phyloP scores from a whole-genome alignment of 129 eudicot genomes.

The Mikania micrantha region DNA sequence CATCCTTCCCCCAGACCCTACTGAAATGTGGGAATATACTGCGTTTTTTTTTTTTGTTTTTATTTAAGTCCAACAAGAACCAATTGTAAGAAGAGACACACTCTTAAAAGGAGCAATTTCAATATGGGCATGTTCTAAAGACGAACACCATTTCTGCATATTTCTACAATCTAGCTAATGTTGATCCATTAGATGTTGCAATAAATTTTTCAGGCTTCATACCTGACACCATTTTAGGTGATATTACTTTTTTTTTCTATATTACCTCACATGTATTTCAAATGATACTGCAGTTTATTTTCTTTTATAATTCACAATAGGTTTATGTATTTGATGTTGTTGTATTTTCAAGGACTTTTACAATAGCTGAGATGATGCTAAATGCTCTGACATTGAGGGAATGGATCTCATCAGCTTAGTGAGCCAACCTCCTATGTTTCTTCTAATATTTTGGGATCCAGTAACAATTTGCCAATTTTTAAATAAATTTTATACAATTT shows the following conservation, averaged over 20 bases:
- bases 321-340: slow-evolving; percentile 39
- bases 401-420: slow-evolving; percentile 86
- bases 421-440: neutral
- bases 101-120: no score
- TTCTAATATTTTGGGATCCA: neutral
- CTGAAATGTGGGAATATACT: no score
- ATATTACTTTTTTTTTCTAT: neutral
- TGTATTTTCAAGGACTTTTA: slow-evolving; percentile 94
- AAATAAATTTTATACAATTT: neutral
- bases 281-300: neutral
- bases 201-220: slow-evolving; percentile 75
- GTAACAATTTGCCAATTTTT: neutral
- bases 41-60: no score
- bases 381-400: slow-evolving; percentile 92
- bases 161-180: slow-evolving; percentile 78
- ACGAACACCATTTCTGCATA: no score
- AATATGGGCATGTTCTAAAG: no score
- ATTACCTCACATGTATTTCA: neutral
- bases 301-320: neutral
- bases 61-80: no score
- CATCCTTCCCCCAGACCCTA: no score
- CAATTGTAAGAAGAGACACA: no score
- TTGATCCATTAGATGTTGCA: slow-evolving; percentile 94
- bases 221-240: slow-evolving; percentile 88
- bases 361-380: slow-evolving; percentile 97